Conservation (phyloP, 306 rosid species). For the Pyrus betulifolia region DNA sequence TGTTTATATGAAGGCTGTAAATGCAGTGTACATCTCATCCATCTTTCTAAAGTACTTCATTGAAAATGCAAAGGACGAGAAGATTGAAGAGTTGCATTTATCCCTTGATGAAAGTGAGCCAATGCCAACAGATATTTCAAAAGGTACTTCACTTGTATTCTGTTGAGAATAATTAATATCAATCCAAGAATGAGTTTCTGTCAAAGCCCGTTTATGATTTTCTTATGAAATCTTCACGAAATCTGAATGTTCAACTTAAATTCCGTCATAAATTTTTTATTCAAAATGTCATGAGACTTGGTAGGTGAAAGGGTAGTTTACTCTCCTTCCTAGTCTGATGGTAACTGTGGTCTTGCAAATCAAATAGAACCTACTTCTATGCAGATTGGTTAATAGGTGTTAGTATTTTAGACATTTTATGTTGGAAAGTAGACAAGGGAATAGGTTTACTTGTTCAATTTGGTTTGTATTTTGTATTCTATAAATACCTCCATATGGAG, state of each 20-base stretch:
- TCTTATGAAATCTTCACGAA: background rate
- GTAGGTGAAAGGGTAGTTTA: background rate
- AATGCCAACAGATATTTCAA: constrained; percentile 35
- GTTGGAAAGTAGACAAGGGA: background rate
- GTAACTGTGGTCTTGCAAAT: background rate
- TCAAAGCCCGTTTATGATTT: background rate
- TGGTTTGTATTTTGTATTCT: no score
- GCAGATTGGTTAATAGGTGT: background rate
- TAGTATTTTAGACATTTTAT: background rate
- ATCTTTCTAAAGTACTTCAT: constrained; percentile 75
- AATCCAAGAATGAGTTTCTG: background rate
- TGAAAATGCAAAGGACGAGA: constrained; percentile 50
- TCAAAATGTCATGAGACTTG: background rate
- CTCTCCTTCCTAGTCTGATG: background rate
- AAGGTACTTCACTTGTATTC: constrained; percentile 39
- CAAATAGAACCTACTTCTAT: background rate
- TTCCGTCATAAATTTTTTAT: background rate
- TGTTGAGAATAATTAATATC: background rate
- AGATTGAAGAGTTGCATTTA: constrained; percentile 47
- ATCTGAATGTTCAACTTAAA: background rate
- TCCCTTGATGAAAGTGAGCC: constrained; percentile 60
- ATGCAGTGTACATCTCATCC: constrained; percentile 78
- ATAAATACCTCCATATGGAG: no score
- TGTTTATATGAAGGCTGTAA: constrained; percentile 70
- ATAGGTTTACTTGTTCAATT: no score